These are phyloP conservation scores for Lactarius psammicola DNA, from an alignment of 768 basidiomycete species.

Conservation along the genomic window DNA sequence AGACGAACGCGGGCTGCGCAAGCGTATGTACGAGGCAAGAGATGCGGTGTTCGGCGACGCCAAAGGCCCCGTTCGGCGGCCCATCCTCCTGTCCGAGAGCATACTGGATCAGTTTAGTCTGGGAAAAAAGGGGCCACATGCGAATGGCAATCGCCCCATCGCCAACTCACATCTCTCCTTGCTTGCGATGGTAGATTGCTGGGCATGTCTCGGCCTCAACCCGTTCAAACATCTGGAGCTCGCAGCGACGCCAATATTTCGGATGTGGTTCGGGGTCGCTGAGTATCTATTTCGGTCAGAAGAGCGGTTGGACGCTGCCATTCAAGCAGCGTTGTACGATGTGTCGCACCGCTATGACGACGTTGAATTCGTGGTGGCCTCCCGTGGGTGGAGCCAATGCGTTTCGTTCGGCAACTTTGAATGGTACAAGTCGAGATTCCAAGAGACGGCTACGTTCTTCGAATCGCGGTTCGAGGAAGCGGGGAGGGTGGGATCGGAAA, in stretches of 20 bases:
- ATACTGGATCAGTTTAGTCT: conserved; percentile 89
- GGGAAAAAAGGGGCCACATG: conserved; percentile 41
- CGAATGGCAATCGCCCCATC: conserved; percentile 37
- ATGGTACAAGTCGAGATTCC: conserved; percentile 77
- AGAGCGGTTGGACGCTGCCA: conserved; percentile 59
- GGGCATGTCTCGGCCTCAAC: conserved; percentile 82
- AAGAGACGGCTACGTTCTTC: conserved; percentile 79
- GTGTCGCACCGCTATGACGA: conserved; percentile 84
- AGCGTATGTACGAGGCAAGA: conserved; percentile 71
- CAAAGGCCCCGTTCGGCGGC: conserved; percentile 40
- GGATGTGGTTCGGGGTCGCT: conserved; percentile 95
- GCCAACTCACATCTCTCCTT: conserved; percentile 91
- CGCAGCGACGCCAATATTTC: conserved; percentile 94
- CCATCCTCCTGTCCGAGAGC: conserved; percentile 81
- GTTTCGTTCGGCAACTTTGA: conserved; percentile 92
- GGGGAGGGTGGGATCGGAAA: conserved; percentile 74
- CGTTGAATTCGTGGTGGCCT: conserved; percentile 90
- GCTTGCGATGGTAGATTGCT: conserved; percentile 98
- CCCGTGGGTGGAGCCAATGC: conserved; percentile 94
- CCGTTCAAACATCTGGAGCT: conserved; percentile 90
- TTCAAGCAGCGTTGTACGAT: conserved; percentile 73
- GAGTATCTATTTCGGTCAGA: conserved; percentile 88
- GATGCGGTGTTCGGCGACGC: conserved; percentile 69
- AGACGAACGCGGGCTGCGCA: conserved; percentile 54
- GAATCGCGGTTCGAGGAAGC: conserved; percentile 86